Evolutionary conservation across 768 basidiomycete genomes (phyloP), one percentile per base, ranked within the genome.

Genomic region (Lactarius evosmus): DNA sequence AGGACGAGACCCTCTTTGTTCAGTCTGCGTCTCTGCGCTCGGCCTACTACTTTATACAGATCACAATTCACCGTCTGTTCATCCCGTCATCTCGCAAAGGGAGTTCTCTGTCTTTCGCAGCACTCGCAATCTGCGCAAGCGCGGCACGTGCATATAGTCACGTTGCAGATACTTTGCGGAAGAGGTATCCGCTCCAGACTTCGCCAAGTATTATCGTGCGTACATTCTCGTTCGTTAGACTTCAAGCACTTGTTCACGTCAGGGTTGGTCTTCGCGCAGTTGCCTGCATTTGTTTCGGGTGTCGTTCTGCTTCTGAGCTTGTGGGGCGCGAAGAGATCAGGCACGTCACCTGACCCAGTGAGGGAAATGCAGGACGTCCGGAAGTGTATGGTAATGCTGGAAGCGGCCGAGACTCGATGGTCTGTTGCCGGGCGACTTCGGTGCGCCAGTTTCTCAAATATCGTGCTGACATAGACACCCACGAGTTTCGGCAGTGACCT

Each of bases 241-340:
- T 27, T 44, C n/a, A 3, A 12, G 22, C 55, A 3, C 17, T 25
- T 19, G 6, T 71, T 22, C 68, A 51, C 60, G 30, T 62, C 33
- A 51, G 46, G 40, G 63, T 64, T 65, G 59, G n/a, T n/a, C n/a
- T 64, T 63, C 46, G 49, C 53, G 64, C 59, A 71, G 72, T 49
- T 71, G 49, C 63, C 75, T 22, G 74, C 80, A 0, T 82, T 83
- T 69, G 78, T 78, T 7, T 75, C 82, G 2, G 80, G 78, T 6
- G 78, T 85, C 41, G 78, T 86, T 27, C 74, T 86, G 6, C 72
- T 87, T 44, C 73, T 86, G 38, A 82, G 82, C 41, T 77, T 86
- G 16, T 86, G 80, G 85, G 82, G 77, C 54, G 80, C 77, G 55
- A 81, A 78, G 67, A 76, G 75, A 56, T 75, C 74, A 32, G 78